These are phyloP conservation scores for Aegilops speltoides DNA, from an alignment of 176 grass and related monocot species.

Conservation along the genomic window DNA sequence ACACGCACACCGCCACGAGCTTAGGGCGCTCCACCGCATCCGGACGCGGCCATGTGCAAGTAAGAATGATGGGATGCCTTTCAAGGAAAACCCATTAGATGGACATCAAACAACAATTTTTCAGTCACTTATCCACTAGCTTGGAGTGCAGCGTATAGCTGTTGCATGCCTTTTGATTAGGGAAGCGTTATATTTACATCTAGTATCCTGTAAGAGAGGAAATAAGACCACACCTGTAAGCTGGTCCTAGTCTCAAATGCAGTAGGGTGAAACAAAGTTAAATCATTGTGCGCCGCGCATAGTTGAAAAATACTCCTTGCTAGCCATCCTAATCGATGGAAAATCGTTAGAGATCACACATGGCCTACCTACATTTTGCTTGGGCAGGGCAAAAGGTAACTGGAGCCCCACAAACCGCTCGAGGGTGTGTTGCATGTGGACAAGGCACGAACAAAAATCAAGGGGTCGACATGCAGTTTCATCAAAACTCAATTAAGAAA, in stretches of 20 bases:
- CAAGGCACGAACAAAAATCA: slow-evolving; percentile 20
- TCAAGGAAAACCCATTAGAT: no score
- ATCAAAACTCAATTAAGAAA: background rate
- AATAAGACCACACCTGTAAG: background rate
- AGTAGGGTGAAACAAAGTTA: background rate
- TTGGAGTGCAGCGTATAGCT: background rate
- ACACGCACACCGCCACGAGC: no score
- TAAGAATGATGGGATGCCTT: no score
- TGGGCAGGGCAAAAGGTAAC: background rate
- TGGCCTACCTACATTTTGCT: background rate
- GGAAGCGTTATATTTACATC: background rate
- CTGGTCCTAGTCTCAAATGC: background rate
- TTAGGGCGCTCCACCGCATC: no score
- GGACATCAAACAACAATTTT: background rate
- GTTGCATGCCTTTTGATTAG: background rate
- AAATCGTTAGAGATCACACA: background rate
- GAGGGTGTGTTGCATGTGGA: slow-evolving; percentile 12
- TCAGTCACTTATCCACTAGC: background rate
- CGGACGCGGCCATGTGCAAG: no score
- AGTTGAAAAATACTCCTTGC: background rate
- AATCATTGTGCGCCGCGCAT: background rate
- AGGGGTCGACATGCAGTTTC: background rate
- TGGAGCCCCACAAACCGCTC: background rate
- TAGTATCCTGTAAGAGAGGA: background rate
- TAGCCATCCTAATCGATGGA: background rate